phyloP scores from a whole-genome alignment of 2,329 filamentous ascomycete species.

The Pseudogymnoascus sp. region DNA sequence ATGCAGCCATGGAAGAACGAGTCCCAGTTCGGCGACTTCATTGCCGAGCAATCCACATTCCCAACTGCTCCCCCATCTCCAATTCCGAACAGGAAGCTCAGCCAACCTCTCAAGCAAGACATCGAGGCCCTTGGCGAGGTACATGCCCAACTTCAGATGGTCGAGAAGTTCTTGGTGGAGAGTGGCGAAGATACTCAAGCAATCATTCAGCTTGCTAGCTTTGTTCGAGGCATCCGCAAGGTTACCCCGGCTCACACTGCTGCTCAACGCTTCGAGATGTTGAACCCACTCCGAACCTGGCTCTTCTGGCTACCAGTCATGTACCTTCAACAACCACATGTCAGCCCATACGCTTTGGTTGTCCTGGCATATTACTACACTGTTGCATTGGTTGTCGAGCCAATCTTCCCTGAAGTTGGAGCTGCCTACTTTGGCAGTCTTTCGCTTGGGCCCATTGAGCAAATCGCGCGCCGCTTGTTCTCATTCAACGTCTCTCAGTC shows the following conservation, averaged over 20 bases:
- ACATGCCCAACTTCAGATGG: conserved; percentile 56
- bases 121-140: conserved; percentile 58
- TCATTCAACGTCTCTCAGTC: conserved; percentile 55
- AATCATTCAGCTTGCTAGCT: conserved; percentile 60
- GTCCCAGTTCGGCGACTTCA: conserved; percentile 76
- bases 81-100: conserved; percentile 47
- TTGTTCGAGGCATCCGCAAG: conserved; percentile 63
- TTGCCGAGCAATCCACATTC: conserved; percentile 69
- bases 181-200: conserved; percentile 61
- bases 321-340: conserved; percentile 67
- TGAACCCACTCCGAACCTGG: conserved; percentile 84
- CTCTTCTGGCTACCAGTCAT: conserved; percentile 91
- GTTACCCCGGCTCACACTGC: conserved; percentile 62
- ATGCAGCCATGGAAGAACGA: conserved; percentile 91
- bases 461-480: conserved; percentile 70
- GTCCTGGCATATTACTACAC: conserved; percentile 90
- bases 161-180: conserved; percentile 60
- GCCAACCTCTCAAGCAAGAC: conserved; percentile 60
- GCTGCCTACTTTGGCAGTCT: conserved; percentile 80
- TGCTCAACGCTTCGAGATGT: conserved; percentile 79
- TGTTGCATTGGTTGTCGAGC: conserved; percentile 77
- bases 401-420: conserved; percentile 84
- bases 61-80: conserved; percentile 57
- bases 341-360: conserved; percentile 68
- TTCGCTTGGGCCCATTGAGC: conserved; percentile 72